Evolutionary conservation across 2,329 filamentous ascomycete genomes (phyloP).

Genomic region (Colletotrichum sp.): DNA sequence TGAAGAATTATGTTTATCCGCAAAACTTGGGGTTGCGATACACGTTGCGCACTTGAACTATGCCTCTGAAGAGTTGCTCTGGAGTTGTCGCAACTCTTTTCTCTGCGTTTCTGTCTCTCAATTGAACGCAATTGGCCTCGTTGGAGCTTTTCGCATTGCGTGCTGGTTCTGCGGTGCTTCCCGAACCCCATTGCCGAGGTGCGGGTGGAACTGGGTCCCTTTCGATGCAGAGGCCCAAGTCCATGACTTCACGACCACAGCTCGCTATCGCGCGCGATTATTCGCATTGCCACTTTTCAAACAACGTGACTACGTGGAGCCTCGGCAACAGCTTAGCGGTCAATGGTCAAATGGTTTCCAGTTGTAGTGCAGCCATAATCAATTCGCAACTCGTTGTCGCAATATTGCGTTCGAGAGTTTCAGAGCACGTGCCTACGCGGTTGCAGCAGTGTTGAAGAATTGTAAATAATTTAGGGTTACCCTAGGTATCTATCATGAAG

Average conservation of each 20-base stretch:
- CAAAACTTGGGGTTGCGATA: background rate
- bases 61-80: background rate
- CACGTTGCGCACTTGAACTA: background rate
- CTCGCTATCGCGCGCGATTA: background rate
- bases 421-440: background rate
- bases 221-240: constrained; percentile 4
- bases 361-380: background rate
- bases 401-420: background rate
- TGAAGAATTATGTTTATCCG: background rate
- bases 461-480: constrained; percentile 2
- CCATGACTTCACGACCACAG: constrained; percentile 16
- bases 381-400: background rate
- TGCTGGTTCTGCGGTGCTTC: background rate
- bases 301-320: background rate
- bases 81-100: background rate
- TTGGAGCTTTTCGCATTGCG: background rate
- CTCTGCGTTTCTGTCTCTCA: background rate
- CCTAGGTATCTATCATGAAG: constrained; percentile 7
- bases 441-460: background rate
- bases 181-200: constrained; percentile 5
- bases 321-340: background rate
- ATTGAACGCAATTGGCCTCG: background rate
- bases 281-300: background rate
- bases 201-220: constrained; percentile 6
- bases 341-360: background rate